A percentile compares a stretch with the other conserved stretches of the same genome.
phyloP scores from a whole-genome alignment of 352 stramenopile genomes.

The Phytophthora aleatoria region DNA sequence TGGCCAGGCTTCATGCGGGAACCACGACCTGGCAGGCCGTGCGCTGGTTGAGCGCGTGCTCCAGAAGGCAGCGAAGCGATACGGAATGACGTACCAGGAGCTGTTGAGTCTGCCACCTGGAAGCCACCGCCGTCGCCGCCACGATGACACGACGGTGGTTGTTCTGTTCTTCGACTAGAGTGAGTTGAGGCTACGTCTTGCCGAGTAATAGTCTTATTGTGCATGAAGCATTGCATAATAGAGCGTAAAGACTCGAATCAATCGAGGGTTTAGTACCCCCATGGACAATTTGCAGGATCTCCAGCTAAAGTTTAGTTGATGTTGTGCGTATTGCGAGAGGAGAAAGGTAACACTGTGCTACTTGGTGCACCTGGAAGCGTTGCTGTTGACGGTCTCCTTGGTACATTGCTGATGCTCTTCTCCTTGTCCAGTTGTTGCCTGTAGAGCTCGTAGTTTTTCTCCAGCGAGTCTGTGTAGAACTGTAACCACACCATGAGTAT shows the following conservation, averaged over 20 bases:
- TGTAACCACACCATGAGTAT: conserved; percentile 11
- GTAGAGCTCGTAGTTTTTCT: conserved; percentile 71
- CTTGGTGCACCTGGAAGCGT: conserved; percentile 8
- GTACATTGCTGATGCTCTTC: conserved; percentile 10
- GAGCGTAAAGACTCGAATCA: conserved; percentile 17
- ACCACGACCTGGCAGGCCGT: conserved; percentile 75
- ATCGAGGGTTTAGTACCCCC: background rate
- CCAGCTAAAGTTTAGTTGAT: background rate
- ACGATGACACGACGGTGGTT: conserved; percentile 94
- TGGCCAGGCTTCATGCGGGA: conserved; percentile 54
- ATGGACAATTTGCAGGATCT: background rate
- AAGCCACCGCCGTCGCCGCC: conserved; percentile 79
- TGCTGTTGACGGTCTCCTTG: conserved; percentile 2
- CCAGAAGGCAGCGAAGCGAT: conserved; percentile 71
- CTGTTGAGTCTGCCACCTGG: conserved; percentile 84
- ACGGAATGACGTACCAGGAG: conserved; percentile 84
- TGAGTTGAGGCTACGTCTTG: conserved; percentile 15
- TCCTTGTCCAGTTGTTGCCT: conserved; percentile 37
- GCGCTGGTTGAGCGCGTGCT: conserved; percentile 83
- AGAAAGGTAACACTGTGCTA: conserved; percentile 12
- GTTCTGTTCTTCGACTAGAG: conserved; percentile 88
- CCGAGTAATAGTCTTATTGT: conserved; percentile 13
- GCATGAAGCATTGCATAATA: conserved; percentile 14
- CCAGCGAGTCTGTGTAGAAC: conserved; percentile 72
- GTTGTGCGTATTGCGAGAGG: conserved; percentile 12